Evolutionary conservation across 352 stramenopile genomes (phyloP).

Genomic region (Peronospora tabacina): DNA sequence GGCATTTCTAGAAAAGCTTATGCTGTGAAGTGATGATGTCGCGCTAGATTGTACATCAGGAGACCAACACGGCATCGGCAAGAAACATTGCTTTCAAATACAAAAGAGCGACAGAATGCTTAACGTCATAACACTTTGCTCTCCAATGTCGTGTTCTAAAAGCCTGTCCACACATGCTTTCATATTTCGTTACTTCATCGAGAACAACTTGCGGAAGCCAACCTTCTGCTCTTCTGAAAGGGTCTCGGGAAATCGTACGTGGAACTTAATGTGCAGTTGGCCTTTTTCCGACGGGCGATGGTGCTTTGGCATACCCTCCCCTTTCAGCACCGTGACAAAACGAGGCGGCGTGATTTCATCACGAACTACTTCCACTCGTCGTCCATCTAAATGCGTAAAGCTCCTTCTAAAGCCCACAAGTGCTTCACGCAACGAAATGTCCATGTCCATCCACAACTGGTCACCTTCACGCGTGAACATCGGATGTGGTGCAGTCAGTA

Average conservation of each 20-base stretch:
- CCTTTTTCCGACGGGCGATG: constrained; percentile 80
- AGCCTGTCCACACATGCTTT: not conserved
- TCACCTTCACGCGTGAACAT: constrained; percentile 91
- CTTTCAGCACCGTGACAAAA: constrained; percentile 82
- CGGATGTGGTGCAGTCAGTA: constrained; percentile 79
- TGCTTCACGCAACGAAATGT: constrained; percentile 92
- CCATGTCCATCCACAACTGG: constrained; percentile 93
- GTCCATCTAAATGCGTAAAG: constrained; percentile 91
- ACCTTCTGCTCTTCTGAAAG: constrained; percentile 82
- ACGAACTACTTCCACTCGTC: constrained; percentile 83
- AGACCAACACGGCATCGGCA: no score
- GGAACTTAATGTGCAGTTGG: constrained; percentile 93
- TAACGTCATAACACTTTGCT: not conserved
- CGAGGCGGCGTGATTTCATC: constrained; percentile 87
- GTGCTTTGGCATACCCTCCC: constrained; percentile 93
- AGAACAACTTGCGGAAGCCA: constrained; percentile 49
- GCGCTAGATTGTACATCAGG: no score
- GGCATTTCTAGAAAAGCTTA: no score
- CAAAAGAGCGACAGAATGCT: no score
- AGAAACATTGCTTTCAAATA: no score
- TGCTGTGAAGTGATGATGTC: no score
- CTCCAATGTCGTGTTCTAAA: not conserved
- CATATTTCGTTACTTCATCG: constrained; percentile 26
- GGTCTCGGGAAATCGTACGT: constrained; percentile 90
- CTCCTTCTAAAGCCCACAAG: constrained; percentile 90